These are phyloP conservation scores for Geotrichum carabidarum DNA, from an alignment of 1,139 yeast species.

Conservation along the genomic window DNA sequence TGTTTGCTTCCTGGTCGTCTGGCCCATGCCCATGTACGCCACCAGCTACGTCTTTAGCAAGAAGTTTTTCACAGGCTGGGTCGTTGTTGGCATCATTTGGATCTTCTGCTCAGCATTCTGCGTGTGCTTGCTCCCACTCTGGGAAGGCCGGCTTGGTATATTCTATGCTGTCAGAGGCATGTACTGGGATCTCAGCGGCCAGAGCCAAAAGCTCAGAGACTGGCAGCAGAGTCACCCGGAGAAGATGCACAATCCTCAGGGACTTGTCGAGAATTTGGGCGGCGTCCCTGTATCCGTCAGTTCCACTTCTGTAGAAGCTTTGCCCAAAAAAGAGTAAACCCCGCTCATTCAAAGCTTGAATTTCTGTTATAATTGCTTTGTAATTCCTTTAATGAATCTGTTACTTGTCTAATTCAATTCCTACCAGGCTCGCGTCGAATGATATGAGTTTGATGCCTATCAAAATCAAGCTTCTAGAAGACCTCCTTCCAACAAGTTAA, in stretches of 20 bases:
- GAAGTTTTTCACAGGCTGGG: constrained; percentile 44
- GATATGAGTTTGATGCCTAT: too few species aligned
- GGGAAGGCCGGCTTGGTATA: constrained; percentile 65
- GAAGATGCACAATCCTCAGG: constrained; percentile 57
- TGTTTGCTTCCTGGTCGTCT: constrained; percentile 38
- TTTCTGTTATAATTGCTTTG: too few species aligned
- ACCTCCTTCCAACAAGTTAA: too few species aligned
- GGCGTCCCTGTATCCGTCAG: too few species aligned
- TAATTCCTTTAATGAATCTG: too few species aligned
- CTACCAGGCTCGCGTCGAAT: too few species aligned
- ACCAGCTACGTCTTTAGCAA: constrained; percentile 41
- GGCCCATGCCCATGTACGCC: constrained; percentile 48
- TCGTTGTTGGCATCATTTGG: constrained; percentile 42
- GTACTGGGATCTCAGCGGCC: constrained; percentile 80
- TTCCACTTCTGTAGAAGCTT: background rate
- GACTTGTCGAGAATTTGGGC: background rate
- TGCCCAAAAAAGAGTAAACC: too few species aligned
- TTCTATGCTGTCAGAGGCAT: constrained; percentile 63
- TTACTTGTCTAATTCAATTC: too few species aligned
- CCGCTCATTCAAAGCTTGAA: too few species aligned
- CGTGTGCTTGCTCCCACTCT: constrained; percentile 57
- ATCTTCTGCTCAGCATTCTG: constrained; percentile 40
- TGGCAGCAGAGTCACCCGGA: constrained; percentile 74
- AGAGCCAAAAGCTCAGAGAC: constrained; percentile 58
- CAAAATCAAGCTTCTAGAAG: too few species aligned